Base-by-base conservation (phyloP, 2,329 filamentous ascomycete genomes). In the Trichoderma semiorbis region DNA sequence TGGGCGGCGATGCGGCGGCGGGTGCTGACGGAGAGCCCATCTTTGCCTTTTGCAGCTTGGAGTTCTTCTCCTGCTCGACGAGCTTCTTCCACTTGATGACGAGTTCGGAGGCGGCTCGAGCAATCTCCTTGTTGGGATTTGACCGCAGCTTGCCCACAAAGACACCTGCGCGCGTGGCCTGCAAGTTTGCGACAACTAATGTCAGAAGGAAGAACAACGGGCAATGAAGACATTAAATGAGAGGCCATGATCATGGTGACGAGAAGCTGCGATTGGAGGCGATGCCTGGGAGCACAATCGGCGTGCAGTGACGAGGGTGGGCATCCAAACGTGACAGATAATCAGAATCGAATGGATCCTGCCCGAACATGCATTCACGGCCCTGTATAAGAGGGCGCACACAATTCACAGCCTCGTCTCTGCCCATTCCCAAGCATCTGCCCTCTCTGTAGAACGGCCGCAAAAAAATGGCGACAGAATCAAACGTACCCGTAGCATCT, bases 111-210 rank as follows among this genome's bases (percentile, higher is more conserved):
- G 96, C 94, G 57, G 93, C 85, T 66, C 89, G 88, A 61, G 91
- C 90, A 76, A 98, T 92, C 57, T 95, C 90, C 81, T 93, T 94
- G 85, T 97, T 92, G 71, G 90, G 82, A 81, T 97, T 94, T 73
- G 92, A 83, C 69, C 90, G 87, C 65, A 91, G 89, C 80, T 94
- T 95, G 81, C 95, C 95, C 74, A 98, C 93, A 65, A 92, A 90
- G 75, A 97, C 91, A 77, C 96, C 96, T 66, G 97, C 95, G 77
- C 92, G 93, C n/a, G 95, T 98, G 55, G 92, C 87, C 90, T 92
- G 73, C 69, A 61, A 62, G 50, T 43, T 18, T 69, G 66, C 66
- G 66, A 69, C 66, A 36, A 58, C 21, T 53, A n/a, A 53, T 62
- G 57, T 69, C 21, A 69, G 66, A 62, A 18, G 28, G 34, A 71